Conservation (phyloP, 2,329 filamentous ascomycete genomes). For the Penicillium digitatum region DNA sequence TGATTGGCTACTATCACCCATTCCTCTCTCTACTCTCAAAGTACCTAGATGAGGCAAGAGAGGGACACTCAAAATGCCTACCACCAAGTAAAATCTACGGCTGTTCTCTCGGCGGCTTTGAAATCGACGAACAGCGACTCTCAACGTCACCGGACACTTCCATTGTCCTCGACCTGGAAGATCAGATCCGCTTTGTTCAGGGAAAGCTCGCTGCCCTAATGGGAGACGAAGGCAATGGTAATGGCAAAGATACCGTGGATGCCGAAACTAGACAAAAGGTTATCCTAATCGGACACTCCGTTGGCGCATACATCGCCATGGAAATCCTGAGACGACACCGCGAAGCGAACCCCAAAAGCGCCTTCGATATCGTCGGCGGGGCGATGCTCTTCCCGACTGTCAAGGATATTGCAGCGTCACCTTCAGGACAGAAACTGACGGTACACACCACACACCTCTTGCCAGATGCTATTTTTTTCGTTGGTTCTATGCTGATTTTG, state of each 20-base stretch:
- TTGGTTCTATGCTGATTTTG: background rate
- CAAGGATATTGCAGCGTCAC: slow-evolving; percentile 63
- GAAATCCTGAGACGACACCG: slow-evolving; percentile 61
- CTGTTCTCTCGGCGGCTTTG: slow-evolving; percentile 36
- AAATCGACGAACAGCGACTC: slow-evolving; percentile 19
- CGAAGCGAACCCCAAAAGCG: slow-evolving; percentile 19
- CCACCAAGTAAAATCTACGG: slow-evolving; percentile 31
- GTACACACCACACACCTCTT: slow-evolving; percentile 25
- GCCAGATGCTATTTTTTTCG: background rate
- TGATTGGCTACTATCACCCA: slow-evolving; percentile 48
- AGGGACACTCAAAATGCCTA: background rate
- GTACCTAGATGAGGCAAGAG: slow-evolving; percentile 13
- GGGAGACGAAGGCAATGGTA: background rate
- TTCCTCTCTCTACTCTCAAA: slow-evolving; percentile 40
- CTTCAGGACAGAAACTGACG: slow-evolving; percentile 54
- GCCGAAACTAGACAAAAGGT: slow-evolving; percentile 39
- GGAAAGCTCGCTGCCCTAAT: slow-evolving; percentile 42
- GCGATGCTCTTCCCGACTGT: slow-evolving; percentile 72
- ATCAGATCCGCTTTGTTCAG: slow-evolving; percentile 51
- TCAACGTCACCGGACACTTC: background rate
- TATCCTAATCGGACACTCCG: slow-evolving; percentile 68
- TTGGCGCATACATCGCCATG: slow-evolving; percentile 67
- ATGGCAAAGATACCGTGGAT: background rate
- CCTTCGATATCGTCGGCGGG: slow-evolving; percentile 47
- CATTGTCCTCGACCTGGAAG: slow-evolving; percentile 37